phyloP scores from a whole-genome alignment of 805 yeast genomes.

The Saccharomycopsis fibuligera region DNA sequence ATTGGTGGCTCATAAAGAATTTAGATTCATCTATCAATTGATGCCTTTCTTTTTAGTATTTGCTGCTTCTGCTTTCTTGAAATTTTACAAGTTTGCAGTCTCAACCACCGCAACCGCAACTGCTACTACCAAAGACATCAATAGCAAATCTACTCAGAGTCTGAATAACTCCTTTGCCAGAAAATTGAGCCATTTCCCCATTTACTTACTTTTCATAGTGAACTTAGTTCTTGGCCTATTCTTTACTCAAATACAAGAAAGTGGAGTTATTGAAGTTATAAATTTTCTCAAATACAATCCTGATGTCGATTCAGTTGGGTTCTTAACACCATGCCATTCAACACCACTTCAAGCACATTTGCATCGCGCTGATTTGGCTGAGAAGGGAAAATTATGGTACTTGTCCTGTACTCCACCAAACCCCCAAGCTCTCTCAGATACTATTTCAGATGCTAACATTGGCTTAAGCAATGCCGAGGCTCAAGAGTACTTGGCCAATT shows the following conservation, averaged over 20 bases:
- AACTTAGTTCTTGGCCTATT: slow-evolving; percentile 42
- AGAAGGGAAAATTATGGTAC: slow-evolving; percentile 54
- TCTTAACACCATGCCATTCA: slow-evolving; percentile 93
- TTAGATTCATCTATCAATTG: slow-evolving; percentile 80
- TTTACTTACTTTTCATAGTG: slow-evolving; percentile 25
- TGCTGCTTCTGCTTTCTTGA: slow-evolving; percentile 36
- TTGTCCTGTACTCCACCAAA: slow-evolving; percentile 91
- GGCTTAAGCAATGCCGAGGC: too few species aligned
- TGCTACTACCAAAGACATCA: neutral
- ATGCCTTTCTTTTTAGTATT: slow-evolving; percentile 64
- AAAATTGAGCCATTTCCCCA: slow-evolving; percentile 20
- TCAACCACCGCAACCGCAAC: neutral
- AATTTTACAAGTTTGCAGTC: neutral
- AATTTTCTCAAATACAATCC: slow-evolving; percentile 40
- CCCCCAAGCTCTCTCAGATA: slow-evolving; percentile 6
- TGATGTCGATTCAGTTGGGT: slow-evolving; percentile 54
- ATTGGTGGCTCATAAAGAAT: slow-evolving; percentile 75
- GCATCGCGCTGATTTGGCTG: slow-evolving; percentile 46
- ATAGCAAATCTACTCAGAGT: neutral
- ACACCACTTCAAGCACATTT: slow-evolving; percentile 90
- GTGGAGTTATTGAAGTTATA: slow-evolving; percentile 74
- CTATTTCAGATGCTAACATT: neutral
- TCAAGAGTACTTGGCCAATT: slow-evolving; percentile 33
- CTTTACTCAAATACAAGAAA: slow-evolving; percentile 68
- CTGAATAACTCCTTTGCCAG: neutral